Evolutionary conservation across 176 grass and related monocot genomes (phyloP), one percentile per base, ranked within the genome.

Genomic region (Typha latifolia): DNA sequence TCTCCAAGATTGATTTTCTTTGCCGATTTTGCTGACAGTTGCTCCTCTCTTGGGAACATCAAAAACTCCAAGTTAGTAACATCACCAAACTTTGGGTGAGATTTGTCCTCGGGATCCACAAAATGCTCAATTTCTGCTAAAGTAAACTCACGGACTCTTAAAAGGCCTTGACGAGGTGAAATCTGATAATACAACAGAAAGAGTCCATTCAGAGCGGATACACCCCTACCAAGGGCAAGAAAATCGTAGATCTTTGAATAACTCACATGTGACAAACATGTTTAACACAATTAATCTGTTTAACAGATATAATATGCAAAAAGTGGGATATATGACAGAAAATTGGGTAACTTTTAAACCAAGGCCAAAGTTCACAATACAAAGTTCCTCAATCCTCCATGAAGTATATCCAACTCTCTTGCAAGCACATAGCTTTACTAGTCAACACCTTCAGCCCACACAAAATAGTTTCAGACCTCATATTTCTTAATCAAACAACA

Each of bases 101-200:
- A 96, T 69, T 96, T 96, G 47, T 96, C 91, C 74, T 96, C 87
- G 51, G 91, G 91, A 68, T 96, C 91, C 64, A 96, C 87, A 79
- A 96, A 96, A 66, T 91, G 91, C 79, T 96, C 91, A 73, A 96
- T 96, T 72, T 96, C 91, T 1, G 84, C 91, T 57, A 96, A 67
- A 34, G 92, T 96, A 62, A 96, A 96, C 62, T 96, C 92, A 20
- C 92, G 87, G 20, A 91, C 92, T 81, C 92, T 81, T 49, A 96
- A 56, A 81, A 96, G 92, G 43, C 92, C 92, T 90, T 91, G 92
- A 50, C 92, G 87, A 12, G 91, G 92, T 48, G 88, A 96, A 72
- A 96, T 96, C 92, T 91, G 61, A 61, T 47, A 23, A 78, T 19
- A 85, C 31, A 67, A 82, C 16, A 22, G 20, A 21, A 59, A 2